Conservation (phyloP, 768 basidiomycete species). For the Phanerochaete carnosa region DNA sequence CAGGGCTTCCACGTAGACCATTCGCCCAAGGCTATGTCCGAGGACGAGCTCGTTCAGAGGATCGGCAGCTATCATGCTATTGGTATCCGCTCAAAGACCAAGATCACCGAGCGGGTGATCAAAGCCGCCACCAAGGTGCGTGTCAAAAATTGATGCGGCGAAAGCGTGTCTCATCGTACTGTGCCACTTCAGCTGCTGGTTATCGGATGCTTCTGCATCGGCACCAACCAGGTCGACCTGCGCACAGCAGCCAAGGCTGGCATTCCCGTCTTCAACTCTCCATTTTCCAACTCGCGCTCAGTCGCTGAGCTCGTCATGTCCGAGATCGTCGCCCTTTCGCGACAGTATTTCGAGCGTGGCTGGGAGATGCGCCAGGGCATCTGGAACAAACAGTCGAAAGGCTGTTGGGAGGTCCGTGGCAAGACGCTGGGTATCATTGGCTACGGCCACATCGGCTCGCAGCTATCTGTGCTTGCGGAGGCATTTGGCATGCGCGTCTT, state of each 20-base stretch:
- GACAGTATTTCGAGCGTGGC: conserved; percentile 88
- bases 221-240: conserved; percentile 97
- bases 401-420: conserved; percentile 96
- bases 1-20: conserved; percentile 95
- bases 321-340: conserved; percentile 90
- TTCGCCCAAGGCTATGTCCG: conserved; percentile 78
- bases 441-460: conserved; percentile 97
- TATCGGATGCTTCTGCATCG: conserved; percentile 99
- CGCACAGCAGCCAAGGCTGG: conserved; percentile 78
- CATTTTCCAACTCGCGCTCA: conserved; percentile 97
- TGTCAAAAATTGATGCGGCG: not conserved
- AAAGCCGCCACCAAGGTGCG: conserved; percentile 82
- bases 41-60: conserved; percentile 86
- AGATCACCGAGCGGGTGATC: conserved; percentile 87
- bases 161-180: not conserved
- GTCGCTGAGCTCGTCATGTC: conserved; percentile 97
- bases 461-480: conserved; percentile 95
- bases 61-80: conserved; percentile 88
- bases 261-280: conserved; percentile 98
- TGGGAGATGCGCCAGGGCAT: conserved; percentile 84
- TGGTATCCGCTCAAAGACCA: conserved; percentile 97
- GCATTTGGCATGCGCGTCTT: conserved; percentile 94
- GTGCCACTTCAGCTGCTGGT: conserved; percentile 69
- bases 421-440: conserved; percentile 98
- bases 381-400: conserved; percentile 99